phyloP scores from a whole-genome alignment of 2,329 filamentous ascomycete genomes.

The Cytospora leucostoma region DNA sequence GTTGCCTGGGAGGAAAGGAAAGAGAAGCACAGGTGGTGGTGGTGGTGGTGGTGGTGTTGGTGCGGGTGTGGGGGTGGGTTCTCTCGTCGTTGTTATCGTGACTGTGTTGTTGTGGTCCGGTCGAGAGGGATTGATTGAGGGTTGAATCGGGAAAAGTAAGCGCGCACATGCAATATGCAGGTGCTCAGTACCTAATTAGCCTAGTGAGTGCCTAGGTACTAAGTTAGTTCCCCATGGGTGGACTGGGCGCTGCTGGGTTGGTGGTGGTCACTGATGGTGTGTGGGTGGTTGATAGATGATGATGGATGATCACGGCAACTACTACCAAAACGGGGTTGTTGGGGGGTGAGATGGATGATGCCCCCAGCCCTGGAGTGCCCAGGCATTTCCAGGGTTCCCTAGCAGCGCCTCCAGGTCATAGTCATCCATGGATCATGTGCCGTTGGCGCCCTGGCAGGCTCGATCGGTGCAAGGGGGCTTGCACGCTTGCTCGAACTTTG shows the following conservation, averaged over 20 bases:
- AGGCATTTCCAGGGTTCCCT: neutral
- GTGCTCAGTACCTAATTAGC: neutral
- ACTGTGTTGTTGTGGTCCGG: neutral
- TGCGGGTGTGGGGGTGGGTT: neutral
- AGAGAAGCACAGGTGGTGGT: neutral
- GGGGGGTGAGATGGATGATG: neutral
- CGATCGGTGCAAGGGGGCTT: conserved; percentile 1
- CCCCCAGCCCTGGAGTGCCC: too few relatives aligned
- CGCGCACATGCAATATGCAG: conserved; percentile 1
- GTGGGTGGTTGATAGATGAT: neutral
- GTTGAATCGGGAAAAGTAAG: neutral
- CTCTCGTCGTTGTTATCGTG: neutral
- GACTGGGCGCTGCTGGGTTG: neutral
- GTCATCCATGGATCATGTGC: neutral
- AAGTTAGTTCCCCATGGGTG: too few relatives aligned
- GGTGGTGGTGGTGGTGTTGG: neutral
- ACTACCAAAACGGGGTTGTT: neutral
- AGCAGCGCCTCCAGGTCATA: neutral
- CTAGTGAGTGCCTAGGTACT: neutral
- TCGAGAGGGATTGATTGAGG: neutral
- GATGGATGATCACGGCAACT: neutral
- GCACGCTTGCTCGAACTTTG: neutral
- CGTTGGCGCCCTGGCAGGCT: neutral
- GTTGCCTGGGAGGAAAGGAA: neutral
- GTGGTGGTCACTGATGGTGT: neutral